phyloP scores from a whole-genome alignment of 2,329 filamentous ascomycete genomes.

The Cryphonectria nitschkei region DNA sequence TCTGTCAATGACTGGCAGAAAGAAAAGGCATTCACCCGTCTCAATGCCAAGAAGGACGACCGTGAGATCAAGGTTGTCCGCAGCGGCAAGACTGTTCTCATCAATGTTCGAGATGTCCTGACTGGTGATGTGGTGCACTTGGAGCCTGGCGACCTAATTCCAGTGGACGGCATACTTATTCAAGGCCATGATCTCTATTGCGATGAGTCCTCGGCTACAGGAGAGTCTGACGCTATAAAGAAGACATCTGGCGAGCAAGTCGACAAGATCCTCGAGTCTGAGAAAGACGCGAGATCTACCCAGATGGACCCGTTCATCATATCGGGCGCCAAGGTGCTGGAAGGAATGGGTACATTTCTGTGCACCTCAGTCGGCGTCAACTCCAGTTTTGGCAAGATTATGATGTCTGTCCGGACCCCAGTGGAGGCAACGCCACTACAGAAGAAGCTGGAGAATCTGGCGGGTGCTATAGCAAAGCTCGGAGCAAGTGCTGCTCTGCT shows the following conservation, averaged over 20 bases:
- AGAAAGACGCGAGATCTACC: constrained; percentile 39
- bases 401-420: constrained; percentile 58
- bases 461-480: constrained; percentile 49
- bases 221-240: constrained; percentile 71
- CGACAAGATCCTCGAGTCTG: constrained; percentile 55
- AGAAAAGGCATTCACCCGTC: constrained; percentile 61
- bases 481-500: constrained; percentile 70
- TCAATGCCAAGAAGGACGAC: constrained; percentile 64
- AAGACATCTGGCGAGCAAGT: constrained; percentile 64
- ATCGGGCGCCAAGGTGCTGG: constrained; percentile 57
- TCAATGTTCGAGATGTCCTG: constrained; percentile 66
- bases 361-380: constrained; percentile 60
- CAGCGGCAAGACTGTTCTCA: constrained; percentile 63
- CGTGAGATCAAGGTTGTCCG: constrained; percentile 65
- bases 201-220: constrained; percentile 71
- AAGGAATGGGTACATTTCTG: constrained; percentile 58
- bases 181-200: constrained; percentile 67
- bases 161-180: constrained; percentile 69
- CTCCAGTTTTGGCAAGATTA: constrained; percentile 58
- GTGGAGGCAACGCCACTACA: constrained; percentile 58
- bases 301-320: constrained; percentile 69
- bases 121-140: constrained; percentile 69
- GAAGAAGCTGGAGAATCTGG: constrained; percentile 52
- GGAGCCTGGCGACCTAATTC: constrained; percentile 69
- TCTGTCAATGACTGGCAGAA: constrained; percentile 67